Base-by-base conservation (phyloP, 192 early-diverging fungal species). In the Geosiphon pyriformis region DNA sequence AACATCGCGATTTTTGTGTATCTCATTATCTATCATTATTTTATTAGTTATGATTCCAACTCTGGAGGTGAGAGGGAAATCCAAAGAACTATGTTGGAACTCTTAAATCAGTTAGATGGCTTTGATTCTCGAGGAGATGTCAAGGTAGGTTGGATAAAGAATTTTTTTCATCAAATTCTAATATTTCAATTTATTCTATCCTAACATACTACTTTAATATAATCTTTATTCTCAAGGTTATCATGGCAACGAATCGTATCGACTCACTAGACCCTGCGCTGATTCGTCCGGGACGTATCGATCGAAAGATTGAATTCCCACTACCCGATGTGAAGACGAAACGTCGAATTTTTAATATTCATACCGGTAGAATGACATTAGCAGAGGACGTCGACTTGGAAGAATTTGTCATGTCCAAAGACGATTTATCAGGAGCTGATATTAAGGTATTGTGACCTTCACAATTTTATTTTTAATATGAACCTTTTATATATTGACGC, bases 301-400 rank as follows among this genome's bases (percentile, higher is more conserved):
- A 99, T 74, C 87, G 96, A 61, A 99, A 99, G 85, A 99, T 99
- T 65, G 96, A 99, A 73, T 99, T 99, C 87, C 95, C 96, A 18
- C 74, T 93, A 69, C 96, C 96, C 18, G 94, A 99, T 71, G 88
- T 93, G 56, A 95, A 94, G 80, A 94, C 92, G 35, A 95, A 96
- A 83, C 94, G 96, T 65, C 88, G 92, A 60, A 98, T 98, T 74
- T 98, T 98, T 73, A 90, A 88, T 55, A 98, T 94, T 61, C 92
- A 95, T 72, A 96, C 96, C 11, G 80, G 88, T 47, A 85, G 92
- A 49, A 98, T 98, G 96, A 95, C 90, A 47, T 76, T 98, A 20
- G 87, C 94, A 2, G 90, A 90, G 27, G 96, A 98, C 76, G 96
- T 98, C 4, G 95, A 98, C 73, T 71, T 98, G 72, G 96, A 98